phyloP scores from a whole-genome alignment of 306 rosid species.

The Canavalia gladiata region DNA sequence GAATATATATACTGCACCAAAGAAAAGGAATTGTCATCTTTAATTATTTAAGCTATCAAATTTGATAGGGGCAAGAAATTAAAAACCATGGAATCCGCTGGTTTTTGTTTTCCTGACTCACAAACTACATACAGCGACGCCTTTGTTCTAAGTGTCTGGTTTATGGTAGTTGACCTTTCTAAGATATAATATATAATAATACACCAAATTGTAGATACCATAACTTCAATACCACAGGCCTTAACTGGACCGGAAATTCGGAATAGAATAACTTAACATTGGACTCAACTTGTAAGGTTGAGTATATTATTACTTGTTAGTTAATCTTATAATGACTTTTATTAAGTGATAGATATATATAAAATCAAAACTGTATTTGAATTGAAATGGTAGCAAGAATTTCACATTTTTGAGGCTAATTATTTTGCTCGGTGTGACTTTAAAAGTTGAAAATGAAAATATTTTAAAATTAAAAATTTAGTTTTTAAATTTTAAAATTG shows the following conservation, averaged over 20 bases:
- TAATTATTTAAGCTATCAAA: neutral
- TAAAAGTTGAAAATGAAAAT: too few species aligned
- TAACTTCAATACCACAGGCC: neutral
- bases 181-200: neutral
- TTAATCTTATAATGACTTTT: too few species aligned
- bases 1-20: constrained; percentile 20
- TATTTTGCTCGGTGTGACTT: too few species aligned
- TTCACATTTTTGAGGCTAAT: too few species aligned
- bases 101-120: constrained; percentile 13
- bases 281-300: neutral
- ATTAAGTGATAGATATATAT: too few species aligned
- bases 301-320: too few species aligned
- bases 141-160: constrained; percentile 11
- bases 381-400: too few species aligned
- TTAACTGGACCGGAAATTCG: neutral
- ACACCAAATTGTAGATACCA: constrained; percentile 24
- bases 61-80: neutral
- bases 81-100: constrained; percentile 40
- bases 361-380: too few species aligned
- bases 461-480: too few species aligned
- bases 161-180: constrained; percentile 13
- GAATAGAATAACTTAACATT: neutral
- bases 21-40: constrained; percentile 17
- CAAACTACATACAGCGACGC: constrained; percentile 40
- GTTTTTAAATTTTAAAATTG: too few species aligned